Evolutionary conservation across 2,329 filamentous ascomycete species (phyloP), one percentile per base, ranked within the genome.

Genomic region (Grosmannia clavigera): DNA sequence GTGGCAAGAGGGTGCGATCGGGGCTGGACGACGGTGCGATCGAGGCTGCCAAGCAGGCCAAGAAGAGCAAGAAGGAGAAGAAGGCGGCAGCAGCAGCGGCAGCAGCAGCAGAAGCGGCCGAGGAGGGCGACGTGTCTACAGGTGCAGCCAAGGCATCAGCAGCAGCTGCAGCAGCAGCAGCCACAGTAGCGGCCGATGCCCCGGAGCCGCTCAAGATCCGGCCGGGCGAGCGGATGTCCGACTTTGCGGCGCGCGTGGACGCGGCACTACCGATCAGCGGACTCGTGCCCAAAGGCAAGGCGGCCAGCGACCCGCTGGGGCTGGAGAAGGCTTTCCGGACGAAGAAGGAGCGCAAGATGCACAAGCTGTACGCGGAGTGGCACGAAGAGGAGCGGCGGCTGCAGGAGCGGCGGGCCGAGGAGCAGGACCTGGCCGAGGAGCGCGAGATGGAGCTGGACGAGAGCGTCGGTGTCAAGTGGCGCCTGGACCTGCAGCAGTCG

Each of bases 171-270:
- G n/a, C n/a, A 27, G 9, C 55, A 10, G n/a, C 31, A 11, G n/a
- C 33, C 11, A 12, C 50, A 14, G 50, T 16, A 1, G 19, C 50
- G n/a, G 29, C 10, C 5, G n/a, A 11, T 35, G 11, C 54, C 1
- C 3, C 66, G 4, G 73, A 77, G 31, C 68, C 79, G 3, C 85
- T 84, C 0, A 88, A 82, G 55, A 96, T 97, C 64, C 81, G 83
- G 19, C 91, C 92, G 0, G 90, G 90, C 58, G 94, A 99, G 72
- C 83, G 83, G 58, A 76, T 97, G 68, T 83, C 86, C 5, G 88
- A 95, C 58, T 99, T 95, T 69, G 77, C 85, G 9, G 82, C 85
- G 12, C 84, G 92, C 35, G 94, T 99, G 7, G 87, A 97, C 69
- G 87, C 89, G 56, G 85, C 89, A 0, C 77, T 97, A 7, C 92